Base-by-base conservation (phyloP, 352 stramenopile genomes). In the Elongisporangium anandrum region DNA sequence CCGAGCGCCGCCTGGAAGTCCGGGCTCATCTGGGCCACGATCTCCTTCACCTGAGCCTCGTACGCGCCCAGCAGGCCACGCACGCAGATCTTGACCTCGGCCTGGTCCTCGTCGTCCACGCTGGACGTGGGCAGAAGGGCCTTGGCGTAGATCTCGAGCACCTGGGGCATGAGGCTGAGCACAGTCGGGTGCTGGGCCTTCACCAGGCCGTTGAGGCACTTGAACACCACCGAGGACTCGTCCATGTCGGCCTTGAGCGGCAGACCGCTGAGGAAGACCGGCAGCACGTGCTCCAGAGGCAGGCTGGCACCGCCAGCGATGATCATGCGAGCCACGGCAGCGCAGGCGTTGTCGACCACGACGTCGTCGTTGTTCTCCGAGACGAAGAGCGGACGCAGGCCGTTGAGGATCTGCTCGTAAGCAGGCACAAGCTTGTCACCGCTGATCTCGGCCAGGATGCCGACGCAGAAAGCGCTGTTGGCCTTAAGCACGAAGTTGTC, bases 231-330 rank as follows among this genome's bases (percentile, higher is more conserved):
- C 61, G 94, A 78, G 66, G 96, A 98, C 77, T 99, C 97, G 58
- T 95, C 94, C 70, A 97, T 96, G 77, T 99, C 97, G 53, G 81
- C 94, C 79, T 98, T 98, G 53, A 99, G 77, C 21, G 97, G 97
- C 50, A 99, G 71, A 34, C 82, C 80, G 53, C 84, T 79, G 19
- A 99, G 77, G 48, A 99, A 79, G 55, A 97, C 92, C 10, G 96
- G 95, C 52, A 99, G 69, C 54, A 99, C 94, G 60, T 97, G 85
- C 55, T 90, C 81, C 52, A 98, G 72, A 22, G 95, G 96, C 49
- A 98, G 75, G 49, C 81, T 79, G 15, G 63, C 72, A 17, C 81
- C 81, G 26, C 70, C 69, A 34, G 85, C 75, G 60, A 96, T 91
- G 63, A 98, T 98, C 89, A 99, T 97, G 38, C 94, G 88, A 39